phyloP scores from a whole-genome alignment of 345 rosid genomes.

The Moringa oleifera region DNA sequence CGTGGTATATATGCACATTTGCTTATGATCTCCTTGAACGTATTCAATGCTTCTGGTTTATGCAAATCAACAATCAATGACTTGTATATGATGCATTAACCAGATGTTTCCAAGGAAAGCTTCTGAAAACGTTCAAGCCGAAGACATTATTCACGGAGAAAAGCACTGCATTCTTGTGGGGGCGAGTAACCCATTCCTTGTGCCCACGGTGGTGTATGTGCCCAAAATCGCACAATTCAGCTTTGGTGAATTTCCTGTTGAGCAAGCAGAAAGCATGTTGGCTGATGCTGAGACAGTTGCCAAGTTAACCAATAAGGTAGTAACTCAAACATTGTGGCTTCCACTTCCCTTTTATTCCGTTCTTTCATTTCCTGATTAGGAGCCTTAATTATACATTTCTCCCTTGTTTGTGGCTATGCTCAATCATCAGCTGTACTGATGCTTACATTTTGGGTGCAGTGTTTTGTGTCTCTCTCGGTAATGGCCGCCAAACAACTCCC shows the following conservation, averaged over 20 bases:
- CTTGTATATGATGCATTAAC: not conserved
- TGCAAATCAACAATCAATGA: not conserved
- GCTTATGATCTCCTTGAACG: no score
- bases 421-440: not conserved
- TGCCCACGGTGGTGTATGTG: not conserved
- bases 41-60: no score
- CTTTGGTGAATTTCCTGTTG: not conserved
- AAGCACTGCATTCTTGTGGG: not conserved
- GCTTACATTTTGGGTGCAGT: not conserved
- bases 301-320: not conserved
- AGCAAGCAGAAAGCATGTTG: no score
- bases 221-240: not conserved
- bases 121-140: no score
- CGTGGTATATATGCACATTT: not conserved
- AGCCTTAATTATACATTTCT: no score
- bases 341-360: no score
- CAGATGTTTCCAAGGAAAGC: not conserved
- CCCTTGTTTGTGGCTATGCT: not conserved
- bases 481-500: not conserved
- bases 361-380: no score
- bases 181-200: not conserved
- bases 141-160: no score
- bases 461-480: not conserved
- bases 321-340: not conserved
- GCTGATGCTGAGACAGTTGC: not conserved